Base-by-base conservation (phyloP, 1,284 basidiomycete species). In the Ganoderma lingzhi region DNA sequence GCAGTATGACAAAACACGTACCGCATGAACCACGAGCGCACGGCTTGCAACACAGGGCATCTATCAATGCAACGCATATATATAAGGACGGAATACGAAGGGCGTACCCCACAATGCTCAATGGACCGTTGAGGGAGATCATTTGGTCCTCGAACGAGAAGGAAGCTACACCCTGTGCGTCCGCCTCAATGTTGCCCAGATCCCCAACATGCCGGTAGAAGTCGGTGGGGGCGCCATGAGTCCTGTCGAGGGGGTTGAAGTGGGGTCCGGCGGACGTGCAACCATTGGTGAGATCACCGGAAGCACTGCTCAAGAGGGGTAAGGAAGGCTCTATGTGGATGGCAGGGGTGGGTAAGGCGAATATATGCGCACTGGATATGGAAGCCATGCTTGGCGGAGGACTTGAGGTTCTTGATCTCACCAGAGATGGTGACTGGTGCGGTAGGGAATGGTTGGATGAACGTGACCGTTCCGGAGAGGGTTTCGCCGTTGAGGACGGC, bases 251-350 rank as follows among this genome's bases (percentile, higher is more conserved):
- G 0, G 93, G 93, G 82, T 95, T 95, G 84, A 90, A 95, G 81
- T 95, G 94, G 59, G 89, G 75, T 12, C 93, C 92, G 45, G 93
- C 86, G 30, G 91, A 91, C 17, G 84, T 77, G 80, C 94, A 95
- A 9, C 92, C 93, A 67, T 86, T 82, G 44, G 84, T 86, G 72
- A 90, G 79, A 79, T 95, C 90, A 55, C 93, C 93, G 64, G 84
- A 86, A 78, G 89, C 86, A 77, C 92, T 94, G 75, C 12, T 5
- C 19, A 5, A 39, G 42, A 44, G 4, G 10, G 19, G 15, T 41
- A 19, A 15, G 10, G 17, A 45, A 17, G 28, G 8, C 19, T 37
- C 37, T 30, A 62, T 39, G 19, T 15, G 32, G n/a, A 35, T 8
- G 35, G 35, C 35, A 35, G 8, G 3, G 8, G 35, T 12, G 58